Evolutionary conservation across 495 filamentous ascomycete genomes (phyloP).

Genomic region (Pyrenula massariospora): DNA sequence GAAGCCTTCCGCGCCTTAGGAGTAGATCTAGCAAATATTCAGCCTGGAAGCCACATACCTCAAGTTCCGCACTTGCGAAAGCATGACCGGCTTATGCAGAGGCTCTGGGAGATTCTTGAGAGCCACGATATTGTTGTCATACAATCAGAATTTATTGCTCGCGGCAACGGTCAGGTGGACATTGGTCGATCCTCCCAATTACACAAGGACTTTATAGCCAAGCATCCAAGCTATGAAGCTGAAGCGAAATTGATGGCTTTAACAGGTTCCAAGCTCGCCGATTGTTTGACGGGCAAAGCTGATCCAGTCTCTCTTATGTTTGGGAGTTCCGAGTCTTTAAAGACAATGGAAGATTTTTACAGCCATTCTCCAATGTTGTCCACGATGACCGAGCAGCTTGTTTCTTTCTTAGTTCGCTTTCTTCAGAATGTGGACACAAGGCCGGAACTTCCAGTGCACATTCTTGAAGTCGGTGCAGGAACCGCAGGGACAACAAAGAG

Average conservation of each 20-base stretch:
- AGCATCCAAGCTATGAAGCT: constrained; percentile 11
- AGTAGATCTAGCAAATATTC: not conserved
- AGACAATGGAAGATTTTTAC: constrained; percentile 19
- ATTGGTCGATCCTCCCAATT: not conserved
- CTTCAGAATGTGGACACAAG: too few relatives aligned
- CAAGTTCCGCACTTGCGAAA: constrained; percentile 12
- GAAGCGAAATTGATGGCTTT: constrained; percentile 16
- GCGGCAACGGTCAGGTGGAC: constrained; percentile 1
- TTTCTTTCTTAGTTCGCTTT: constrained; percentile 9
- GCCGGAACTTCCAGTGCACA: constrained; percentile 6
- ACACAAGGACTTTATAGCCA: constrained; percentile 3
- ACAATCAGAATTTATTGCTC: not conserved
- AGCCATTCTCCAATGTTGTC: constrained; percentile 15
- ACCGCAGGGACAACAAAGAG: constrained; percentile 13
- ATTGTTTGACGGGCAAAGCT: constrained; percentile 16
- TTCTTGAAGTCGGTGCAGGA: constrained; percentile 18
- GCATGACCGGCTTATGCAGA: constrained; percentile 17
- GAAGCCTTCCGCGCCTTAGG: constrained; percentile 11
- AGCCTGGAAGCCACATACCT: not conserved
- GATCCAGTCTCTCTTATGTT: constrained; percentile 23
- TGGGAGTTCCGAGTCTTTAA: constrained; percentile 11
- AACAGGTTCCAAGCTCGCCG: constrained; percentile 17
- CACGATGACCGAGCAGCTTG: constrained; percentile 13
- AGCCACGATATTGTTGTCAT: constrained; percentile 8
- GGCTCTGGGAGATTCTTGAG: constrained; percentile 20